Conservation (phyloP, 257 asterid species). For the Apocynum venetum region DNA sequence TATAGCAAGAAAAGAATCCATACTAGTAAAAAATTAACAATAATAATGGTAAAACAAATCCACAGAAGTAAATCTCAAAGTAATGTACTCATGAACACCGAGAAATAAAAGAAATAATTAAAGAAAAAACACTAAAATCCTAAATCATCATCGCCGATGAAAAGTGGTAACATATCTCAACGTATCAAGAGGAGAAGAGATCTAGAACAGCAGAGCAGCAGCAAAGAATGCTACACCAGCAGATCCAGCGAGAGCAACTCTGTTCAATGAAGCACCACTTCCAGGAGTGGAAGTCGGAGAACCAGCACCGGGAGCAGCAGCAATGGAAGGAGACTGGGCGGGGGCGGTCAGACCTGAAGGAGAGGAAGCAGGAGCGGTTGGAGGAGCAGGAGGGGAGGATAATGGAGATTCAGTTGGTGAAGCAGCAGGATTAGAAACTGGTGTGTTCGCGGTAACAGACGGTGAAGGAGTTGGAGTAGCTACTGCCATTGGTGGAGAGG, state of each 20-base stretch:
- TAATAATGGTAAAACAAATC: constrained; percentile 15
- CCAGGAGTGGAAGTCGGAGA: constrained; percentile 27
- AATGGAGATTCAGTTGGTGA: constrained; percentile 30
- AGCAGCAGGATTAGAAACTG: constrained; percentile 18
- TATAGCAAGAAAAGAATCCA: constrained; percentile 1
- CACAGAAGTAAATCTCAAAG: constrained; percentile 11
- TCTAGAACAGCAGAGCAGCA: constrained; percentile 39
- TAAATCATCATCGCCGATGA: constrained; percentile 11
- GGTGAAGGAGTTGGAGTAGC: constrained; percentile 30
- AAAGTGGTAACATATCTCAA: background rate
- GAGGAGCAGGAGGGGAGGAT: constrained; percentile 27
- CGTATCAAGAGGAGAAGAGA: constrained; percentile 4
- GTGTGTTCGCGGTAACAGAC: constrained; percentile 17
- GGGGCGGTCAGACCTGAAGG: constrained; percentile 24
- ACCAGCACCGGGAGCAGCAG: constrained; percentile 32
- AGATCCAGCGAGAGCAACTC: constrained; percentile 50
- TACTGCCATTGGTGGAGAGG: constrained; percentile 14
- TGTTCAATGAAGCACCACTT: constrained; percentile 36
- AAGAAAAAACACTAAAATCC: constrained; percentile 13
- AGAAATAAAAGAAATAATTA: background rate
- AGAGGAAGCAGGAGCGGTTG: constrained; percentile 22
- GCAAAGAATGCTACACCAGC: constrained; percentile 35
- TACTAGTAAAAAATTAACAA: constrained; percentile 1
- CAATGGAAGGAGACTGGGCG: constrained; percentile 29
- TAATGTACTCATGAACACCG: constrained; percentile 12